phyloP scores from a whole-genome alignment of 371 early-diverging fungal genomes.

The Mortierella sp. region DNA sequence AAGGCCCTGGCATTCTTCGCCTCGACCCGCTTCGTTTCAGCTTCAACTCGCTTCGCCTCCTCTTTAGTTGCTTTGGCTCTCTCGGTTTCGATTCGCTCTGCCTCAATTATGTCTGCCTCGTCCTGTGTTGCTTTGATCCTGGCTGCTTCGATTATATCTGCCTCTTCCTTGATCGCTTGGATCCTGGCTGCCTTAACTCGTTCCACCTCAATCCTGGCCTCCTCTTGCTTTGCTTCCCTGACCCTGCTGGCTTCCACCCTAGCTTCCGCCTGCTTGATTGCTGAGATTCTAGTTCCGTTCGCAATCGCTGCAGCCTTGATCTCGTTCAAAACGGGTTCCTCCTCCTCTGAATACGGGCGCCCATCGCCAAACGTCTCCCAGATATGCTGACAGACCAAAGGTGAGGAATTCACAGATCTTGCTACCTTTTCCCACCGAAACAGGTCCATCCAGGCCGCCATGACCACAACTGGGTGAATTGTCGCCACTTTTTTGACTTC shows the following conservation, averaged over 20 bases:
- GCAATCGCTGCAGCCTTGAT: neutral
- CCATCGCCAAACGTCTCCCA: slow-evolving; percentile 38
- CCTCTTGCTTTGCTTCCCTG: neutral
- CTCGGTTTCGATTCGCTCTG: neutral
- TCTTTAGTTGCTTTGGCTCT: neutral
- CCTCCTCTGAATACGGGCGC: slow-evolving; percentile 15
- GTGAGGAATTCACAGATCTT: neutral
- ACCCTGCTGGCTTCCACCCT: neutral
- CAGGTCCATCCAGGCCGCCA: neutral
- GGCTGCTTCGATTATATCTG: neutral
- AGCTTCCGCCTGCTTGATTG: neutral
- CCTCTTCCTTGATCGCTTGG: neutral
- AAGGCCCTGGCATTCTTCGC: neutral
- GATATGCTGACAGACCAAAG: slow-evolving; percentile 14
- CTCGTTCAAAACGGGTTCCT: neutral
- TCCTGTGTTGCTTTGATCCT: neutral
- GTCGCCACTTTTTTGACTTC: neutral
- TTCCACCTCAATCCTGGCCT: neutral
- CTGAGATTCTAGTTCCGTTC: neutral
- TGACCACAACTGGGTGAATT: slow-evolving; percentile 5
- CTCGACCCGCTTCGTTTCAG: neutral
- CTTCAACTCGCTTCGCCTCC: too few relatives aligned
- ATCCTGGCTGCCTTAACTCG: neutral
- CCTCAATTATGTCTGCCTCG: neutral
- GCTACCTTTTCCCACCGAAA: slow-evolving; percentile 29